Evolutionary conservation across 192 early-diverging fungal species (phyloP), one percentile per base, ranked within the genome.

Genomic region (Irineochytrium annulatum): DNA sequence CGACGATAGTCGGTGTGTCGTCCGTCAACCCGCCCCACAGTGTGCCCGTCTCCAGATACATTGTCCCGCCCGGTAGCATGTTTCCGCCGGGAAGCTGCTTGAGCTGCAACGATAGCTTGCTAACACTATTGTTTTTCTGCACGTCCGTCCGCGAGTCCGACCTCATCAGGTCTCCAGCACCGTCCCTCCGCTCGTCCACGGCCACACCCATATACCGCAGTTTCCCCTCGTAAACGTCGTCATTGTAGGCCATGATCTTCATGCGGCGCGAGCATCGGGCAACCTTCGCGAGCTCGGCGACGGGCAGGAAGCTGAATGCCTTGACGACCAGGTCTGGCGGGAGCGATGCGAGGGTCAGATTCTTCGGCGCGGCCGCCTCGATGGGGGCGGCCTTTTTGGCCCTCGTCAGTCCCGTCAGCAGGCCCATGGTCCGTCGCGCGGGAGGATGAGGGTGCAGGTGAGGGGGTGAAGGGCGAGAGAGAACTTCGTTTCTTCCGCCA

Each of bases 191-290:
- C n/a, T n/a, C n/a, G n/a, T n/a, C n/a, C n/a, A n/a, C n/a, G n/a
- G n/a, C n/a, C n/a, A n/a, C n/a, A n/a, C n/a, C n/a, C 41, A 89
- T 72, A 2, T 56, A 57, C 26, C 67, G 59, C n/a, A 92, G 69
- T 59, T 88, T 89, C 2, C 63, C 70, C 41, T 86, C 79, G 75
- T 84, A 92, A 53, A 92, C 81, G 34, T 82, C 86, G 62, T 92
- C 87, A 27, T 82, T 80, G 70, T 90, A 90, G 17, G 73, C 80
- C 34, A 92, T 74, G 35, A 92, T 85, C 65, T 92, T 92, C 61
- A 87, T 81, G 0, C 89, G 79, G 31, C 90, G 76, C 32, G 83
- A 87, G 26, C 73, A 78, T 54, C 76, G 61, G 0, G 90, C 88
- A 17, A 75, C 63, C 28, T 45, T 63, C 13, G 69, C 43, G 3